Base-by-base conservation (phyloP, 257 asterid species). In the Nicotiana obtusifolia region DNA sequence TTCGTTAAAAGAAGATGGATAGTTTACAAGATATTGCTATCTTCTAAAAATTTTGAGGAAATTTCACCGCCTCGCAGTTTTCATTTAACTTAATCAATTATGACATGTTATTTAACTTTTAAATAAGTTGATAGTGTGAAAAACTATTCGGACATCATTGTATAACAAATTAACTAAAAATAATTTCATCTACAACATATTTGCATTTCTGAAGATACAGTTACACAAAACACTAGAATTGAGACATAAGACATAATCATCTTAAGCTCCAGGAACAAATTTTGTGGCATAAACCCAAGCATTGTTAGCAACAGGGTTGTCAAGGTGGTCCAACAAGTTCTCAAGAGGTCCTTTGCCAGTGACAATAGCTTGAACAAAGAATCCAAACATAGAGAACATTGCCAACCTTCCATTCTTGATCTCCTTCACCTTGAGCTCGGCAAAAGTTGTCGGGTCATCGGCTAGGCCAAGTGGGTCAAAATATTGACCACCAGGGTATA, bases 301-400 rank as follows among this genome's bases (percentile, higher is more conserved):
- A 76, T 86, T 88, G 81, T 86, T 86, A 47, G 87, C 89, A 41
- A 88, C 89, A 41, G 88, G 90, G 86, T 83, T 82, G 54, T 86
- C 89, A 31, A 88, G 91, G 64, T 88, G 91, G 64, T 88, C 91
- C 81, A 88, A 49, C 2, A 88, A 81, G 80, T 88, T 88, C 83
- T 88, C 89, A 61, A 86, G 61, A 16, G 89, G 89, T 4, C 91
- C 91, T 84, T 86, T 88, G 0, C 91, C 92, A 0, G 93, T 91
- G 13, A 91, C 93, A 33, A 88, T 91, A 17, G 93, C 93, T 31
- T 91, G 92, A 37, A 89, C 91, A 52, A 90, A 91, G 91, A 91
- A 89, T 17, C 94, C 92, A 44, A 89, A 90, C 97, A 91, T 89
- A 82, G 95, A 86, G 84, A 88, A 88, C 91, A 89, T 89, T 0